Percentiles rank a stretch among this genome's conserved stretches.
phyloP scores from a whole-genome alignment of 2,329 filamentous ascomycete genomes.

The Ascochyta clinopodiicola region DNA sequence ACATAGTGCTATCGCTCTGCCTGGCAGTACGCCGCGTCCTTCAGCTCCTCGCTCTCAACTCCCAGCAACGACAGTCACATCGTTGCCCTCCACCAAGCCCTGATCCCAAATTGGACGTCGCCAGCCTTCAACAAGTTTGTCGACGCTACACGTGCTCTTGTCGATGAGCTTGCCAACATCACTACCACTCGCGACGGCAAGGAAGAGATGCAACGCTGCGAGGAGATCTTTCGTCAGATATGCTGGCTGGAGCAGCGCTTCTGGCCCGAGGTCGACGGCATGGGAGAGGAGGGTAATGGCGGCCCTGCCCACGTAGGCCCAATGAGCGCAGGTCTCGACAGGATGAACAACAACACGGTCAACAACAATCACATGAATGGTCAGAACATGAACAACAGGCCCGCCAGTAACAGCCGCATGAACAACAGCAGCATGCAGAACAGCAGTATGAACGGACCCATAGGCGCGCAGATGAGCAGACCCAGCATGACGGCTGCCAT shows the following conservation, averaged over 20 bases:
- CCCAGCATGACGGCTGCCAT: constrained; percentile 3
- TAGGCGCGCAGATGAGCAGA: constrained; percentile 10
- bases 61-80: constrained; percentile 53
- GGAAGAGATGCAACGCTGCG: constrained; percentile 56
- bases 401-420: constrained; percentile 20
- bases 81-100: constrained; percentile 56
- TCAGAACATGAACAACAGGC: constrained; percentile 16
- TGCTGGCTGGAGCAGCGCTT: constrained; percentile 57
- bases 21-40: constrained; percentile 57
- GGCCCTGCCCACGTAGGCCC: constrained; percentile 21
- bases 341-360: constrained; percentile 29
- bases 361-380: constrained; percentile 14
- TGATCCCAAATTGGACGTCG: constrained; percentile 60
- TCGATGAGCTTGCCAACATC: constrained; percentile 58
- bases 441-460: constrained; percentile 15
- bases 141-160: constrained; percentile 55
- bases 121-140: constrained; percentile 58
- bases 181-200: constrained; percentile 56
- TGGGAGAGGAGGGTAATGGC: constrained; percentile 55
- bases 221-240: constrained; percentile 56
- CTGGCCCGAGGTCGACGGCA: constrained; percentile 58
- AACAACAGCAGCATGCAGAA: constrained; percentile 21
- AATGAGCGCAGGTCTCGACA: constrained; percentile 29
- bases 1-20: constrained; percentile 54
- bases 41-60: constrained; percentile 48